Evolutionary conservation across 1,284 basidiomycete genomes (phyloP).

Genomic region (Naganishia albida): DNA sequence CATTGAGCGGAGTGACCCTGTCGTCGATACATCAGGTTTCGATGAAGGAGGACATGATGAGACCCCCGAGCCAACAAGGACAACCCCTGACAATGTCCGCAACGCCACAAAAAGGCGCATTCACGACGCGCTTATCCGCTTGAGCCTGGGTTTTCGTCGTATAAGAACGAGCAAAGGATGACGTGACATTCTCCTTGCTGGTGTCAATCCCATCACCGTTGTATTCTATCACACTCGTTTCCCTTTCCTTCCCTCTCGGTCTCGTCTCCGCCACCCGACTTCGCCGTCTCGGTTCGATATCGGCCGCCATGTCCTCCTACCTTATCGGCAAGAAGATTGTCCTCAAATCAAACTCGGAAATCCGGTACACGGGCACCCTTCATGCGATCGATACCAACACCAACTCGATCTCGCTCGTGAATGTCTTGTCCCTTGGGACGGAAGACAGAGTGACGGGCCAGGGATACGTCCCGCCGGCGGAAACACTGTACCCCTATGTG

Average conservation of each 20-base stretch:
- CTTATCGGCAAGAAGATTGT: slow-evolving; percentile 62
- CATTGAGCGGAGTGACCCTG: no score
- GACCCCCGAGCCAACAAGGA: no score
- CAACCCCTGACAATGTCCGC: no score
- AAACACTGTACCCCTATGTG: slow-evolving; percentile 60
- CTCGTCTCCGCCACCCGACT: background rate
- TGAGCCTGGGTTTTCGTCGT: no score
- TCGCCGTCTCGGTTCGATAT: background rate
- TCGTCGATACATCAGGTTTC: no score
- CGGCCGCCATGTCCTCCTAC: slow-evolving; percentile 39
- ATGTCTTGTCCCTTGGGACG: slow-evolving; percentile 86
- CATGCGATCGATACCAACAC: slow-evolving; percentile 78
- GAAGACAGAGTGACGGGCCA: slow-evolving; percentile 69
- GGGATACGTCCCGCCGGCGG: slow-evolving; percentile 49
- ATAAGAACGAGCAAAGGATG: no score
- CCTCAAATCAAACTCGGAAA: slow-evolving; percentile 85
- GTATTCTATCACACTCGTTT: no score
- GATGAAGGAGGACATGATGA: no score
- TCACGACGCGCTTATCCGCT: no score
- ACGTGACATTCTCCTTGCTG: no score
- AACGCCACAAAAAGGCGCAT: no score
- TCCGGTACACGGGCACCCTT: slow-evolving; percentile 82
- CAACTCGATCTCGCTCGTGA: slow-evolving; percentile 81
- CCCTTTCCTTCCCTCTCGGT: background rate
- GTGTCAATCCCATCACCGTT: no score